Evolutionary conservation across 805 yeast species (phyloP), one percentile per base, ranked within the genome.

Genomic region (Saturnispora sekii): DNA sequence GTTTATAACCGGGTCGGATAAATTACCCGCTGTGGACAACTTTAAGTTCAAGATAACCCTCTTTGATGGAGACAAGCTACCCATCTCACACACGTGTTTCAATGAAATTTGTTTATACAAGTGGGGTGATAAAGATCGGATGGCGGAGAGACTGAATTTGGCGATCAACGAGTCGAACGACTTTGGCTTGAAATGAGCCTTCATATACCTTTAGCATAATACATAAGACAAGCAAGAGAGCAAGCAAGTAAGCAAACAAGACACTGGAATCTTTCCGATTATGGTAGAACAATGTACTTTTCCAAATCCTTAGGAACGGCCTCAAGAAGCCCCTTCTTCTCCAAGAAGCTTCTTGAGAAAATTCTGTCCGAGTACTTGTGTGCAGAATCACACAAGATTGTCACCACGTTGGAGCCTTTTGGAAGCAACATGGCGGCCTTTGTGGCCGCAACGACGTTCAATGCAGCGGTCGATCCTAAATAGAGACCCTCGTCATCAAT

Each of bases 31-130:
- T 0, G 85, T 96, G 28, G 80, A 84, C 29, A 81, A 83, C 42
- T 65, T 90, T 66, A 69, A 70, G 37, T 81, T 93, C 55, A 80
- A 80, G 48, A 74, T 90, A n/a, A 12, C 73, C 26, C 26, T 21
- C 26, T 21, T 21, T 8, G 26, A 21, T 5, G 26, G 26, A 21
- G 68, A 73, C 1, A 66, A 81, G 40, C 63, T 89, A 14, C 97
- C 97, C 0, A 66, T 82, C 12, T 87, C 97, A 0, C 97, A 90
- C 58, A 93, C 97, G 0, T 90, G 98, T 55, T 90, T 93, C 67
- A 93, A 90, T 58, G 96, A 90, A 65, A 59, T 90, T 18, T 82
- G 90, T 45, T 53, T 93, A 5, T 83, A 78, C 61, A 78, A 78
- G 32, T 90, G 90, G 60, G 52, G 63, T 11, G 58, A 74, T 5